Base-by-base conservation (phyloP, 352 stramenopile species). In the Pythium folliculosum region DNA sequence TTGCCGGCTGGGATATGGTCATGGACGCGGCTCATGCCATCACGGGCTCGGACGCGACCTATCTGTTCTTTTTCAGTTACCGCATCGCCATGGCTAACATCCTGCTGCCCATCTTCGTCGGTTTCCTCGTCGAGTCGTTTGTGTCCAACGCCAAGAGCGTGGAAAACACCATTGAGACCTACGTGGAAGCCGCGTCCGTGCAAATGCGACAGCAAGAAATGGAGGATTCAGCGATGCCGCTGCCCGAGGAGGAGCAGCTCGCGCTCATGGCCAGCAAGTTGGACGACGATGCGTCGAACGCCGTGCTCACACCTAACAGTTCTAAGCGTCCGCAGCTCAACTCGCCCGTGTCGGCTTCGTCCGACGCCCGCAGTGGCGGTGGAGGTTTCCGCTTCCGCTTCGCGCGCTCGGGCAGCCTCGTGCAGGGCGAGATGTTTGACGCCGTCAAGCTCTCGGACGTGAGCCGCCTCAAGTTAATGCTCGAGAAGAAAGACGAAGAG, bases 51-150 rank as follows among this genome's bases (percentile, higher is more conserved):
- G 48, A 82, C 47, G 73, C 67, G 49, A 94, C 86, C 8, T 90
- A 90, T 59, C 67, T 91, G 38, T 94, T 91, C 65, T 94, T 94
- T 63, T 94, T 94, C 65, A 78, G 72, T 21, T 94, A 89, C 72
- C 86, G 86, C 55, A 91, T 94, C 67, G 81, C 83, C 1, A 92
- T 94, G 74, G 84, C 73, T 64, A 94, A 91, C 66, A 90, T 94
- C 49, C 63, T 94, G 43, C 65, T 94, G 47, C 86, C 86, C 6
- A 94, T 94, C 62, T 90, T 94, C 54, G 84, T 92, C 23, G 86
- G 86, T 88, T 94, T 94, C 70, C 73, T 94, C 21, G 86, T 94
- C 23, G 86, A 94, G 64, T 90, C 82, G 23, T 94, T 94, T 53
- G 82, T 88, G 2, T 91, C 83, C 13, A 94, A 91, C 57, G 81